phyloP scores from a whole-genome alignment of 768 basidiomycete genomes.

The Mycena alexandri region DNA sequence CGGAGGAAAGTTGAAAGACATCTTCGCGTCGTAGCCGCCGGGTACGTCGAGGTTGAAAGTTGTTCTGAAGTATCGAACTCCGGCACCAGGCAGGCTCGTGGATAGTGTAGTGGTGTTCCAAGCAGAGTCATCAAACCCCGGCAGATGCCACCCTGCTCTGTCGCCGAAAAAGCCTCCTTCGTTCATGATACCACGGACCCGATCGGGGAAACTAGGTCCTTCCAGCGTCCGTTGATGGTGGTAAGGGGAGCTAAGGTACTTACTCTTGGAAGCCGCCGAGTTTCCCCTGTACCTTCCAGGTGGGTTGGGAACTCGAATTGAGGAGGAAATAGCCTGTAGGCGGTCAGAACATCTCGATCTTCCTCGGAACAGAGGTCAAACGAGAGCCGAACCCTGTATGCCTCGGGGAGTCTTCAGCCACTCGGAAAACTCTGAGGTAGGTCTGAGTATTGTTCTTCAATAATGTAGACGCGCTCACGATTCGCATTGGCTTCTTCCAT shows the following conservation, averaged over 20 bases:
- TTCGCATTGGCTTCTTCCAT: constrained; percentile 58
- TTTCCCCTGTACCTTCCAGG: constrained; percentile 67
- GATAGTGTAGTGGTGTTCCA: constrained; percentile 62
- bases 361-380: constrained; percentile 54
- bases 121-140: constrained; percentile 60
- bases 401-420: constrained; percentile 67
- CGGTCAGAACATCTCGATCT: constrained; percentile 3
- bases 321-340: constrained; percentile 29
- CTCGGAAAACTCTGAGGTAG: constrained; percentile 20
- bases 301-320: constrained; percentile 18
- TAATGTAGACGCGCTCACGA: constrained; percentile 9
- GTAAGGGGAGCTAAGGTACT: constrained; percentile 33
- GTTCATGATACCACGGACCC: constrained; percentile 61
- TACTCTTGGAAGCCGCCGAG: constrained; percentile 60
- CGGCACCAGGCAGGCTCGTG: constrained; percentile 56
- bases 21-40: constrained; percentile 58
- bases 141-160: constrained; percentile 61
- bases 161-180: constrained; percentile 62
- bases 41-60: constrained; percentile 65
- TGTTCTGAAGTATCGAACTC: constrained; percentile 62
- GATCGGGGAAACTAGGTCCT: constrained; percentile 55
- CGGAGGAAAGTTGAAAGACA: constrained; percentile 67
- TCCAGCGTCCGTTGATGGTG: neutral
- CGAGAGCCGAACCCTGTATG: constrained; percentile 54
- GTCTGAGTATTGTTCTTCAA: neutral